Conservation (phyloP, 345 rosid genomes). For the Carallia brachiata region DNA sequence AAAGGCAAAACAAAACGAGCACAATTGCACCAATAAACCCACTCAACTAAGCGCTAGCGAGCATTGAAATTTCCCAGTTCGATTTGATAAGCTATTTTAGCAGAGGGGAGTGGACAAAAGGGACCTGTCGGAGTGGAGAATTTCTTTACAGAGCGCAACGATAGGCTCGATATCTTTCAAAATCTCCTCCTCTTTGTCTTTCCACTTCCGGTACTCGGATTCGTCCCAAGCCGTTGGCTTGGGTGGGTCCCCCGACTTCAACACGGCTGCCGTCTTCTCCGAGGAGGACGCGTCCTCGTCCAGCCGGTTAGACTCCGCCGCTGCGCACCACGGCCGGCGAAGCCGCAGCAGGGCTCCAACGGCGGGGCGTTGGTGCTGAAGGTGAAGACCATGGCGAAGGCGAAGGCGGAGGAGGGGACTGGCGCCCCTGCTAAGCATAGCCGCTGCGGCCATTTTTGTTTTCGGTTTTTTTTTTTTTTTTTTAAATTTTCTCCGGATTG, state of each 20-base stretch:
- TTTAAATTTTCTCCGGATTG: no score
- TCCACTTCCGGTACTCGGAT: constrained; percentile 82
- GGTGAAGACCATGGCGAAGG: constrained; percentile 13
- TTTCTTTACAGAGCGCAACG: constrained; percentile 50
- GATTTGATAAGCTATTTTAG: no score
- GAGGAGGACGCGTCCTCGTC: constrained; percentile 39
- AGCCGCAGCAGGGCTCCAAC: constrained; percentile 28
- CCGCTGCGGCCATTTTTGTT: no score
- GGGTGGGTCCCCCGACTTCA: constrained; percentile 30
- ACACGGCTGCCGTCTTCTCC: constrained; percentile 25
- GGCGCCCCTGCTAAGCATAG: background rate
- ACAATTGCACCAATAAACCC: no score
- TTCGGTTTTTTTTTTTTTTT: no score
- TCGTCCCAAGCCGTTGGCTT: constrained; percentile 46
- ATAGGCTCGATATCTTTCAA: constrained; percentile 56
- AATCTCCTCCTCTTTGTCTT: constrained; percentile 71
- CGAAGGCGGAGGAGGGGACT: constrained; percentile 40
- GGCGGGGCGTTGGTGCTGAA: constrained; percentile 20
- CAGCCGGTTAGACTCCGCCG: constrained; percentile 34
- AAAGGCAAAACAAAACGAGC: no score
- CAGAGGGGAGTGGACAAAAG: background rate
- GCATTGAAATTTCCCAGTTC: no score
- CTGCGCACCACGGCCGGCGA: constrained; percentile 25
- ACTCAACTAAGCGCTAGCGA: no score
- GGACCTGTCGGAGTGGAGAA: constrained; percentile 78